Evolutionary conservation across 2,329 filamentous ascomycete genomes (phyloP), one percentile per base, ranked within the genome.

Genomic region (Sarocladiaceae sp.): DNA sequence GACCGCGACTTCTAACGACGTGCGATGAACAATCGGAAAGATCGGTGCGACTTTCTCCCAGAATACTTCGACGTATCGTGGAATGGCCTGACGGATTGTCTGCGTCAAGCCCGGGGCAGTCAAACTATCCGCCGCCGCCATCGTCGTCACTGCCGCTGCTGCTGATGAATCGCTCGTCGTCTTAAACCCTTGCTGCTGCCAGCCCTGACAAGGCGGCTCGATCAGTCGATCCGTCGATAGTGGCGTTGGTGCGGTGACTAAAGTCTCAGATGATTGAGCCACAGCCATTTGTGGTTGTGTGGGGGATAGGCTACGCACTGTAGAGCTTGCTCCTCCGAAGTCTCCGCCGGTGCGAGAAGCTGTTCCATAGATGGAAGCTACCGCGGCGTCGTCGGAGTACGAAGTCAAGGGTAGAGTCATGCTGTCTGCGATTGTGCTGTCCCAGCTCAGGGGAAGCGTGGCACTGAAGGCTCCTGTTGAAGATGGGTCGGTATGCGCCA

Each of bases 11-110:
- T 77, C 72, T 36, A 76, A 72, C 13, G 70, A 72, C 20, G 66
- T 62, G 53, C 69, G 70, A 62, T 82, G 78, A 23, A 81, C 68
- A 23, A 81, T 61, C n/a, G 78, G 78, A 57, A 73, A 75, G 52
- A 69, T 56, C 20, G 68, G 66, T 57, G 79, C 70, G 47, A 79
- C 73, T 54, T 70, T 71, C 49, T 73, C 68, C 79, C 79, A 82
- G 64, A 80, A 82, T 31, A 75, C 64, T 22, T 76, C 68, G 54
- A 82, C 66, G 56, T 81, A 81, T 37, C 62, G 61, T 37, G 79
- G 76, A 42, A 80, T 71, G 36, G 71, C 69, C 48, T 68, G 71
- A 54, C 68, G 69, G 40, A 70, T 64, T 46, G 67, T 66, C 28
- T 65, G 63, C 51, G 68, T 55, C 10, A 64, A 57, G 52, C 60